These are phyloP conservation scores for Oehlia diaphana DNA, from an alignment of 192 early-diverging fungal genomes.

Conservation along the genomic window DNA sequence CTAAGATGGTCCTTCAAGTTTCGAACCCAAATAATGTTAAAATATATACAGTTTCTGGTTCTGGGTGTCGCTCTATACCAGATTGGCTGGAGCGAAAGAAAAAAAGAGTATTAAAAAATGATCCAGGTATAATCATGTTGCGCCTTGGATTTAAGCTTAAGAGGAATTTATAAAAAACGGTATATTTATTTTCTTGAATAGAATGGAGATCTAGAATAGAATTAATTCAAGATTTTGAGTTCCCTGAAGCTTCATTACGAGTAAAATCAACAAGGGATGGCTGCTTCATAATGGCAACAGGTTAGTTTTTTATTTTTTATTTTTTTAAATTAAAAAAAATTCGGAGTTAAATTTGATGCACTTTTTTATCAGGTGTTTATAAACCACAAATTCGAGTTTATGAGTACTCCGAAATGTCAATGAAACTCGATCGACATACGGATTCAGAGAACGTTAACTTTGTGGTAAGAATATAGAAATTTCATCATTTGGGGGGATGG, in stretches of 20 bases:
- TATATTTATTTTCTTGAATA: conserved; percentile 31
- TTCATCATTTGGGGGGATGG: too few species aligned
- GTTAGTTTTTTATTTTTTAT: conserved; percentile 36
- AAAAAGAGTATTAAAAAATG: conserved; percentile 84
- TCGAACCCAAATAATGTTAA: conserved; percentile 92
- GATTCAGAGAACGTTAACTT: conserved; percentile 92
- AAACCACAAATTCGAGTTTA: conserved; percentile 96
- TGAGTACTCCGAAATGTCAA: conserved; percentile 88
- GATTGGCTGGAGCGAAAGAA: conserved; percentile 93
- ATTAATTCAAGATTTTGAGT: conserved; percentile 97
- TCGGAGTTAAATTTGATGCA: not conserved
- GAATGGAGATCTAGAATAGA: conserved; percentile 92
- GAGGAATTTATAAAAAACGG: not conserved
- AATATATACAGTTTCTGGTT: conserved; percentile 80
- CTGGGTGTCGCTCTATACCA: conserved; percentile 80
- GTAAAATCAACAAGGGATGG: conserved; percentile 86
- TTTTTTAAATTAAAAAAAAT: not conserved
- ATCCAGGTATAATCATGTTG: conserved; percentile 55
- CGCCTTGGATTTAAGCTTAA: not conserved
- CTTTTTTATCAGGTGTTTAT: conserved; percentile 66
- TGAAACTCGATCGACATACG: conserved; percentile 98
- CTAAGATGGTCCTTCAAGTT: conserved; percentile 74
- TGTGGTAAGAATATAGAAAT: conserved; percentile 34
- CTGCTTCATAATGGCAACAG: conserved; percentile 87
- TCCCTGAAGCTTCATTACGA: conserved; percentile 88